Evolutionary conservation across 768 basidiomycete species (phyloP).

Genomic region (Clitopilus hobsonii): DNA sequence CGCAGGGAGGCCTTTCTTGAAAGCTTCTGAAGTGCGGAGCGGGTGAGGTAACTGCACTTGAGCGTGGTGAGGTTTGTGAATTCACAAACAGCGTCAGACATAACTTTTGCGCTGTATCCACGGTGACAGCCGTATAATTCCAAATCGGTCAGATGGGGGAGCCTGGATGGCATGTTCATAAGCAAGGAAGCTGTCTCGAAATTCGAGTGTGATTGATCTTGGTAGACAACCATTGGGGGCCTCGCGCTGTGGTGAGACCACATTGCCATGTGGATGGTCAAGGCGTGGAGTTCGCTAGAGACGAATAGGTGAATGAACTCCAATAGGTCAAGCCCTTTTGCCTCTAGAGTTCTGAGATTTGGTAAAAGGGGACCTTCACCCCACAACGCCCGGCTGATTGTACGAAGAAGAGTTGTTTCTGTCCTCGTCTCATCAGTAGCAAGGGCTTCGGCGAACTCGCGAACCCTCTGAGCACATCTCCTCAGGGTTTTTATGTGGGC

Average conservation of each 20-base stretch:
- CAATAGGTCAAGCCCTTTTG: background rate
- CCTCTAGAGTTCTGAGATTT: background rate
- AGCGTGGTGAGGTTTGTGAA: background rate
- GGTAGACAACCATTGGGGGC: too few species aligned
- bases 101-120: too few species aligned
- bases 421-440: background rate
- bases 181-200: too few species aligned
- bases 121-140: too few species aligned
- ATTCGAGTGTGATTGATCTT: too few species aligned
- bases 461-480: background rate
- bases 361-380: background rate
- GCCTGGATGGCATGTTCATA: too few species aligned
- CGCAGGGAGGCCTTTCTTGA: background rate
- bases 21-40: background rate
- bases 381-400: background rate
- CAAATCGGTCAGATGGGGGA: too few species aligned
- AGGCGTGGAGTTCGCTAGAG: background rate
- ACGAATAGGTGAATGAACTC: background rate
- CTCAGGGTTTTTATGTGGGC: background rate
- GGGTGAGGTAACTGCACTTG: background rate
- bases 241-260: too few species aligned
- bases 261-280: too few species aligned
- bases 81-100: background rate
- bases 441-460: background rate
- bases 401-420: too few species aligned